These are phyloP conservation scores for Escovopsis sp. DNA, from an alignment of 2,329 filamentous ascomycete genomes.

Conservation along the genomic window DNA sequence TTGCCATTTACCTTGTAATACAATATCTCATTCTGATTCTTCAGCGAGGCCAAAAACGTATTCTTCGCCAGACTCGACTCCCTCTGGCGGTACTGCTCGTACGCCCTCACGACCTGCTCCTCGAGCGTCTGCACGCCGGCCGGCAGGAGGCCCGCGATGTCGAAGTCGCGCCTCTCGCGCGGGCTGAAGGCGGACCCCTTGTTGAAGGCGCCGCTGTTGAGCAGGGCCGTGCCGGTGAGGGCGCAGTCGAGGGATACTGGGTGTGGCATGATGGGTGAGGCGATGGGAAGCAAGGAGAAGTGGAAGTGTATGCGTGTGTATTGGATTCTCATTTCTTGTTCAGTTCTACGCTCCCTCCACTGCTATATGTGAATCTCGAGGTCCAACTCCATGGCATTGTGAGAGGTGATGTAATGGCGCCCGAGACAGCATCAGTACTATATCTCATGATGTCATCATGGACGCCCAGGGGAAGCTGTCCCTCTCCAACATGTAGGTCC, in stretches of 20 bases:
- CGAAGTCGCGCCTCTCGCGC: constrained; percentile 54
- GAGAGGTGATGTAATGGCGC: no score
- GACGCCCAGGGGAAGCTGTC: no score
- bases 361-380: no score
- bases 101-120: constrained; percentile 61
- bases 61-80: constrained; percentile 57
- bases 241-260: constrained; percentile 19
- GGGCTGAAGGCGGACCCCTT: constrained; percentile 66
- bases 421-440: no score
- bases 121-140: constrained; percentile 58
- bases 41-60: constrained; percentile 72
- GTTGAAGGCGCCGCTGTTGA: constrained; percentile 40
- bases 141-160: constrained; percentile 58
- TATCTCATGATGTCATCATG: no score
- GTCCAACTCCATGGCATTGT: no score
- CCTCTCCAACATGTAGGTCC: no score
- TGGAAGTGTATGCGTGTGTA: no score
- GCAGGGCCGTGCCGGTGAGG: constrained; percentile 18
- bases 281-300: not conserved
- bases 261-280: not conserved
- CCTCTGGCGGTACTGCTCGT: constrained; percentile 57
- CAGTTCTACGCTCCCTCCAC: no score
- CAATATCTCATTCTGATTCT: constrained; percentile 71
- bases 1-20: constrained; percentile 54
- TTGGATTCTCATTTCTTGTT: no score